Evolutionary conservation across 768 basidiomycete species (phyloP), one percentile per base, ranked within the genome.

Genomic region (Paxillus ammoniavirescens): DNA sequence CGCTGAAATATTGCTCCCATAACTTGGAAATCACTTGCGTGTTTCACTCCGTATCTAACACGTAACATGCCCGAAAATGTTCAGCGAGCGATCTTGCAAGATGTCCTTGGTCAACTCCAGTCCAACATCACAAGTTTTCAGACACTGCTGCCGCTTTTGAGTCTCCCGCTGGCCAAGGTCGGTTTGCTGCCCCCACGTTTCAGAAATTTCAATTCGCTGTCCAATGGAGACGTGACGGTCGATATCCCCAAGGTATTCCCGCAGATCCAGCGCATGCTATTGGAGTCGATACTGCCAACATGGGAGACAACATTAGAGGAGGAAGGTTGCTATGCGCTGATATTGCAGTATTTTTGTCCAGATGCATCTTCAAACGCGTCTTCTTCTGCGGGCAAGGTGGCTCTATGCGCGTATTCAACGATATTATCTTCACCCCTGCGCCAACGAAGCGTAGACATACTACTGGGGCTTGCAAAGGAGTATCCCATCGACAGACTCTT

Each of bases 341-440:
- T 83, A 1, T 77, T 84, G 38, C 83, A 86, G 55, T 92, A 85
- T 67, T 93, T 94, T 63, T 84, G 82, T 61, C 91, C 91, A 5
- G 80, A 84, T 61, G 62, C 71, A 18, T 82, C 85, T 63, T 77
- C 73, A 13, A 82, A 78, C 58, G 72, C 83, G 2, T 75, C 75
- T 8, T 55, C 74, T 8, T 63, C 72, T 6, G 79, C 86, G 0
- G 81, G 81, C 21, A 71, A 82, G 30, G 73, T 85, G 15, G 82
- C 82, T 12, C 49, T 83, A 5, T 68, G 75, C 42, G 82, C 89
- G 3, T 92, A 91, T 66, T 80, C 82, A 18, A 83, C 82, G 0
- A 75, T 94, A 42, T 70, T 85, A 52, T 75, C 82, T 14, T 61
- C 75, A 30, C 71, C 79, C 28, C 63, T 87, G 35, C 72, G 73